Evolutionary conservation across 768 basidiomycete genomes (phyloP).

Genomic region (Mycena latifolia): DNA sequence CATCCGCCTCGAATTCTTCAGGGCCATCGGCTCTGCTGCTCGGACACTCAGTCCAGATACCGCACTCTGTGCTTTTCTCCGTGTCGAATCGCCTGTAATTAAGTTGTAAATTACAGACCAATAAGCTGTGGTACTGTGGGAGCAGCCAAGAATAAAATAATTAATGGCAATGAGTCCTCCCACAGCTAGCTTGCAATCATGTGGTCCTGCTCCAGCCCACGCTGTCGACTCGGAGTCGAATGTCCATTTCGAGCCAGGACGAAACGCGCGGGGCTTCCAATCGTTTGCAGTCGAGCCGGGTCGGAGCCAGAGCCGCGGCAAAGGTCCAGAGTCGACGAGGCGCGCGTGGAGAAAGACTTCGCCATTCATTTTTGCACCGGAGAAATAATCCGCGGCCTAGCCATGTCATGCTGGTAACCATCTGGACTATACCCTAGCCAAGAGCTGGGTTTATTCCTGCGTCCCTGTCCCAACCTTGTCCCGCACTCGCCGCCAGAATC

Average conservation of each 20-base stretch:
- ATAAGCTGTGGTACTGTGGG: slow-evolving; percentile 10
- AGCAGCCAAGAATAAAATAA: slow-evolving; percentile 7
- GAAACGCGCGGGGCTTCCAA: slow-evolving; percentile 1
- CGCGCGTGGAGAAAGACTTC: background rate
- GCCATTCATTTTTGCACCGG: background rate
- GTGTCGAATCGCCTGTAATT: background rate
- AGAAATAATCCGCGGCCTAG: background rate
- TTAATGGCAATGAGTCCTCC: slow-evolving; percentile 7
- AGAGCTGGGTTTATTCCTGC: background rate
- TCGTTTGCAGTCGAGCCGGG: background rate
- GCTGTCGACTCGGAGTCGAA: background rate
- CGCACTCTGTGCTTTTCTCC: too few species aligned
- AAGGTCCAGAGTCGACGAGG: background rate
- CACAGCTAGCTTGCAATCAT: background rate
- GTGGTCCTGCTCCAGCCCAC: slow-evolving; percentile 12
- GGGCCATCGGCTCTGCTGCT: too few species aligned
- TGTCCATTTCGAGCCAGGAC: slow-evolving; percentile 5
- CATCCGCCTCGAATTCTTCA: too few species aligned
- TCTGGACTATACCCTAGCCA: background rate
- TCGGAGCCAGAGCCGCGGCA: slow-evolving; percentile 4
- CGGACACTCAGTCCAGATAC: too few species aligned
- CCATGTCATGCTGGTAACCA: slow-evolving; percentile 11
- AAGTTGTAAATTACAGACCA: slow-evolving; percentile 12
- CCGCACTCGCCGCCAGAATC: slow-evolving; percentile 11
- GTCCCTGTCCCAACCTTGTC: background rate